A percentile compares a stretch with the other conserved stretches of the same genome.
These are phyloP conservation scores for Kurtzmaniella quercitrusa DNA, from an alignment of 1,139 yeast species.

Conservation along the genomic window DNA sequence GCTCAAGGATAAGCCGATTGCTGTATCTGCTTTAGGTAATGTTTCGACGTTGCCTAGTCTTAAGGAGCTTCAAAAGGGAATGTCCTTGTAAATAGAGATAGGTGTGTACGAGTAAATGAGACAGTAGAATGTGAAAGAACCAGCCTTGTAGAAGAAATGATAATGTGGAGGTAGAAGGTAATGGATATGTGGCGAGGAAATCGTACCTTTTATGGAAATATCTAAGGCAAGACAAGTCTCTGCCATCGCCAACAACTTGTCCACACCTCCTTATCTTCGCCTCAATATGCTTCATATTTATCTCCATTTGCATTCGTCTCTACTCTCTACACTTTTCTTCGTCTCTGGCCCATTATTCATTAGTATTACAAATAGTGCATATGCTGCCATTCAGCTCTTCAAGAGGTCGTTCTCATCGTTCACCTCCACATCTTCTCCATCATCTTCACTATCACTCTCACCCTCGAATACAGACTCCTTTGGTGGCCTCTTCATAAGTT, in stretches of 20 bases:
- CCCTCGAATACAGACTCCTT: constrained; percentile 47
- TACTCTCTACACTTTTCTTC: too few relatives aligned
- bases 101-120: too few relatives aligned
- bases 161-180: too few relatives aligned
- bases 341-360: neutral
- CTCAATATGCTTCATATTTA: too few relatives aligned
- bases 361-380: neutral
- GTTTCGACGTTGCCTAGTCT: constrained; percentile 61
- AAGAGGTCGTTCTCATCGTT: constrained; percentile 41
- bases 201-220: too few relatives aligned
- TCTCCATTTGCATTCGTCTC: too few relatives aligned
- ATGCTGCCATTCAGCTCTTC: neutral
- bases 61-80: constrained; percentile 41
- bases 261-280: too few relatives aligned
- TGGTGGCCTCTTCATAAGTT: constrained; percentile 76
- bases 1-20: constrained; percentile 73
- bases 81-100: constrained; percentile 16
- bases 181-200: too few relatives aligned
- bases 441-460: constrained; percentile 37
- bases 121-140: too few relatives aligned
- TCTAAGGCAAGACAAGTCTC: too few relatives aligned
- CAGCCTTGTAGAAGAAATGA: neutral
- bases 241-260: too few relatives aligned
- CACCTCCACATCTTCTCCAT: constrained; percentile 39
- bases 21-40: constrained; percentile 88